Base-by-base conservation (phyloP, 306 rosid genomes). In the Gleditsia sinensis region DNA sequence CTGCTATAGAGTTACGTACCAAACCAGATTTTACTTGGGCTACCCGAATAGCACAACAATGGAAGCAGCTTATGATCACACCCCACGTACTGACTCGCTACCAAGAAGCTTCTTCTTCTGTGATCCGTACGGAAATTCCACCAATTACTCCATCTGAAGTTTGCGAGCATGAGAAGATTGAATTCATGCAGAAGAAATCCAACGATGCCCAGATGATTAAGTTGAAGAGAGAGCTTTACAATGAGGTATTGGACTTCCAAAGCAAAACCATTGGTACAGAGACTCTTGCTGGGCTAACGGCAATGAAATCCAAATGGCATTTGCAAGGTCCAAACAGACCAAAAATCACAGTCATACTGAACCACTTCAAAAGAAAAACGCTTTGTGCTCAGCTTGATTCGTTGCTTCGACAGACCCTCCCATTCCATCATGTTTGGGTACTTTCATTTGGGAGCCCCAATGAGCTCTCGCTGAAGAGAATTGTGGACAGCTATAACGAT, bases 371-470 rank as follows among this genome's bases (percentile, higher is more conserved):
- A 86, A 87, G 99, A 76, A 94, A 86, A 66, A 94, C 99, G 37
- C 93, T 94, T 3, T 94, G 99, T 69, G 83, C 98, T 28, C 97
- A 94, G 63, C 86, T 92, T 34, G 94, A 94, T 61, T 86, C 97
- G 0, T 76, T 94, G 80, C 96, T 90, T 42, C 87, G 83, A 30
- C 97, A 94, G 43, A 86, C 96, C 12, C 93, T 92, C 42, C 96
- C 95, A 33, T 92, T 94, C 46, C 96, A 94, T 76, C 93, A 90
- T 36, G 93, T 82, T 72, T 94, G 99, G 99, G 97, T 92, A 9
- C 93, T 94, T 28, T 89, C 99, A 39, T 94, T 94, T 76, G 99
- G 99, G 11, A 94, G 99, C 76, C 99, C 98, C 12, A 92, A 87
- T 57, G 98, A 94, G 71, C 57, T 65, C 14, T 87, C 99, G 0